Evolutionary conservation across 2,329 filamentous ascomycete species (phyloP).

Genomic region (Knufia fluminis): DNA sequence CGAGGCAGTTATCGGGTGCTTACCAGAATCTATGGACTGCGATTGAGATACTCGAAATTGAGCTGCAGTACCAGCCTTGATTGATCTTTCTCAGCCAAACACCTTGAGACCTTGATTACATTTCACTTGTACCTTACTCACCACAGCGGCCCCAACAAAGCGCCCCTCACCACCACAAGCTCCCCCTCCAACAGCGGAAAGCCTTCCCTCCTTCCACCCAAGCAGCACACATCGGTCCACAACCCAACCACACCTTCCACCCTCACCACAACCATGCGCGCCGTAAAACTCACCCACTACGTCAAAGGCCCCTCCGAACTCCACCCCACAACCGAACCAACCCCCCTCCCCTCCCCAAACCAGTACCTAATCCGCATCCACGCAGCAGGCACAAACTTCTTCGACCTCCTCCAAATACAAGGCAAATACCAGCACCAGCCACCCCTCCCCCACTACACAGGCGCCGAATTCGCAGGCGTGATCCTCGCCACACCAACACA

Average conservation of each 20-base stretch:
- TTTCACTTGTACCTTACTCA: too few species aligned
- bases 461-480: constrained; percentile 76
- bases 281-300: constrained; percentile 23
- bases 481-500: constrained; percentile 57
- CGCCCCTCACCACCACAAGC: too few species aligned
- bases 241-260: neutral
- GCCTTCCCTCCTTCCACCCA: too few species aligned
- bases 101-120: too few species aligned
- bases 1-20: neutral
- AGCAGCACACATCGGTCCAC: neutral
- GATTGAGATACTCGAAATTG: too few species aligned
- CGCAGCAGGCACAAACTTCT: constrained; percentile 88
- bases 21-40: too few species aligned
- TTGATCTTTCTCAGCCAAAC: too few species aligned
- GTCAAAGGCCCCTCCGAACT: constrained; percentile 68
- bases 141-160: too few species aligned
- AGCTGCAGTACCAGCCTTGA: too few species aligned
- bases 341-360: constrained; percentile 59
- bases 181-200: too few species aligned
- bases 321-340: constrained; percentile 62
- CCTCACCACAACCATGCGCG: constrained; percentile 16
- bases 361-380: constrained; percentile 84
- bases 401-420: constrained; percentile 88
- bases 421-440: constrained; percentile 94
- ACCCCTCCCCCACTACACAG: constrained; percentile 77